Base-by-base conservation (phyloP, 2,329 filamentous ascomycete species). In the Aspergillus tamarii region DNA sequence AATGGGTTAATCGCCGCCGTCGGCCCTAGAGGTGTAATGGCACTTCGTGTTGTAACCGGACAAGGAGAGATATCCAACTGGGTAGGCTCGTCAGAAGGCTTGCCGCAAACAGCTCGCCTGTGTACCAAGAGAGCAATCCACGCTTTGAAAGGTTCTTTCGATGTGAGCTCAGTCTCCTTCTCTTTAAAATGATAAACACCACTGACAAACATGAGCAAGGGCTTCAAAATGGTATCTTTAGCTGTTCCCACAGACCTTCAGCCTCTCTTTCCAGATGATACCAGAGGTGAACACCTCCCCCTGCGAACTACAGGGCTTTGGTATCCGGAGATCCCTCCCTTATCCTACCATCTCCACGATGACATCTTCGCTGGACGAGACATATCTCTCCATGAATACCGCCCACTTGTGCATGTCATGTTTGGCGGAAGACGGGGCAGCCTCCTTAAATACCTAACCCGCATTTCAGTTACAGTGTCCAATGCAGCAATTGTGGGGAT, bases 161-260 rank as follows among this genome's bases (percentile, higher is more conserved):
- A 70, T 62, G 69, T 70, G 63, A 48, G 62, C 58, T 30, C 28
- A 19, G 2, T 21, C 11, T 34, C 7, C 0, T 21, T 30, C 34
- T 34, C 30, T 30, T 19, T 5, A 21, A 19, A 34, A n/a, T 50
- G 26, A 32, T 19, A 21, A 11, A 2, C 28, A 16, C 5, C 6
- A 32, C 48, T 52, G 48, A 52, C 28, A n/a, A 12, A 52, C 4
- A 34, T 52, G 26, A 46, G 34, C 4, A 23, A 70, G 67, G 67
- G 65, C 19, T 68, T 69, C 46, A 70, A 69, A 62, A 59, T 71
- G 57, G 62, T 67, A 32, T 64, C 59, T 10, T 58, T 71, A 34
- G 62, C 68, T 8, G 67, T 71, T 23, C 66, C 66, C 46, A 26
- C 60, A 16, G 45, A n/a, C 23, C 34, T 53, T 32, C 59, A 66